Evolutionary conservation across 2,329 filamentous ascomycete species (phyloP).

Genomic region (Elsinoe necatrix): DNA sequence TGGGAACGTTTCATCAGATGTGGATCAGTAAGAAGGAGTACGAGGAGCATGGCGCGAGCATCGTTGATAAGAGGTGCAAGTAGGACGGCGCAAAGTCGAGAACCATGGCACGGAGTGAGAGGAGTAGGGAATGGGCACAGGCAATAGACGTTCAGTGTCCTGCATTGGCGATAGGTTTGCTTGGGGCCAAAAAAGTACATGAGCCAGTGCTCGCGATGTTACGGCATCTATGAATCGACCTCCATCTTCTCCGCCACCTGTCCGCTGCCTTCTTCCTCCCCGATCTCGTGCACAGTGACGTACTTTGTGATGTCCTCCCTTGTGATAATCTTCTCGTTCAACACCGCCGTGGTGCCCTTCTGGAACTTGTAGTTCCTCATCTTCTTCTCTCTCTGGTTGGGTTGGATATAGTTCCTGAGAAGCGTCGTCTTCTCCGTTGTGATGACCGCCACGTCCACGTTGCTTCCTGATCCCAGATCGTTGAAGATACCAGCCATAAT

Average conservation of each 20-base stretch:
- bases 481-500: conserved; percentile 98
- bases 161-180: neutral
- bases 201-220: conserved; percentile 7
- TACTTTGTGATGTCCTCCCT: conserved; percentile 92
- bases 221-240: conserved; percentile 40
- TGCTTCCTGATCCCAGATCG: conserved; percentile 91
- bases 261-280: conserved; percentile 54
- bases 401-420: conserved; percentile 84
- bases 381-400: conserved; percentile 86
- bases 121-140: neutral
- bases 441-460: conserved; percentile 94
- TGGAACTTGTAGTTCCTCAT: conserved; percentile 86
- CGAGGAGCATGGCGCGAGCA: conserved; percentile 81
- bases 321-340: conserved; percentile 93
- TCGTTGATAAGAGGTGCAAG: conserved; percentile 96
- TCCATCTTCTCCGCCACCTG: conserved; percentile 56
- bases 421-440: conserved; percentile 90
- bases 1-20: conserved; percentile 96
- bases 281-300: conserved; percentile 80
- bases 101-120: neutral
- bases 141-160: neutral
- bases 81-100: conserved; percentile 31
- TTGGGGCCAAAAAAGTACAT: conserved; percentile 8
- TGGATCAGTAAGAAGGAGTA: conserved; percentile 98
- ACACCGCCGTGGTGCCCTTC: conserved; percentile 84